A percentile compares a stretch with the other conserved stretches of the same genome.
These are phyloP conservation scores for Arthrobotrys pseudoclavata DNA, from an alignment of 2,329 filamentous ascomycete species.

Conservation along the genomic window DNA sequence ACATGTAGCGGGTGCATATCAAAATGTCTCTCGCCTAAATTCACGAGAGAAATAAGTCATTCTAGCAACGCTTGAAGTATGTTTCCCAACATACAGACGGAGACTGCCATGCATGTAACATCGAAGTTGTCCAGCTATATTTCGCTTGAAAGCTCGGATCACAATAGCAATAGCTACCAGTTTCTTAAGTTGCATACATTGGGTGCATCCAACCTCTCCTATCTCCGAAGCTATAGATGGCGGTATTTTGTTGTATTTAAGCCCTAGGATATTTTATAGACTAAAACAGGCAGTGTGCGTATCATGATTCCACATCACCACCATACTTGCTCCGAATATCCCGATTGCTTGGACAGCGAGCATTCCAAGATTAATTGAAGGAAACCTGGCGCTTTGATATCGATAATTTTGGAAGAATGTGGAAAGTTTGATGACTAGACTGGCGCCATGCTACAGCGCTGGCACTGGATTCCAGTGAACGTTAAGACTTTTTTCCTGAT, in stretches of 20 bases:
- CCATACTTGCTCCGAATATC: conserved; percentile 1
- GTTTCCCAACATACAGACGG: neutral
- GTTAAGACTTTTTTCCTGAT: neutral
- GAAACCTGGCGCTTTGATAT: neutral
- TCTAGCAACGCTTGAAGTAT: neutral
- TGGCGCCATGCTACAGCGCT: conserved; percentile 1
- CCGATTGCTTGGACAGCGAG: neutral
- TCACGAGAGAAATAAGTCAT: conserved; percentile 27
- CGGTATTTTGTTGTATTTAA: neutral
- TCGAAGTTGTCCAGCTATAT: conserved; percentile 2
- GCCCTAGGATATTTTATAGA: conserved; percentile 18
- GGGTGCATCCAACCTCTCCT: neutral
- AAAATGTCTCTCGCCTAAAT: conserved; percentile 53
- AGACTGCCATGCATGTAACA: conserved; percentile 3
- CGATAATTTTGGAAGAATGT: neutral
- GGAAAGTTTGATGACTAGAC: neutral
- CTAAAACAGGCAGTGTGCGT: neutral
- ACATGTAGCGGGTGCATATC: conserved; percentile 13
- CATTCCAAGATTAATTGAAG: neutral
- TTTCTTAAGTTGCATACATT: neutral
- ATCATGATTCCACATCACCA: conserved; percentile 11
- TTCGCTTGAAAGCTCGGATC: conserved; percentile 3
- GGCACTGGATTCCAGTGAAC: neutral
- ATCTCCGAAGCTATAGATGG: neutral
- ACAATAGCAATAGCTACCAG: neutral